Base-by-base conservation (phyloP, 805 yeast genomes). In the Metschnikowia corniflorae region DNA sequence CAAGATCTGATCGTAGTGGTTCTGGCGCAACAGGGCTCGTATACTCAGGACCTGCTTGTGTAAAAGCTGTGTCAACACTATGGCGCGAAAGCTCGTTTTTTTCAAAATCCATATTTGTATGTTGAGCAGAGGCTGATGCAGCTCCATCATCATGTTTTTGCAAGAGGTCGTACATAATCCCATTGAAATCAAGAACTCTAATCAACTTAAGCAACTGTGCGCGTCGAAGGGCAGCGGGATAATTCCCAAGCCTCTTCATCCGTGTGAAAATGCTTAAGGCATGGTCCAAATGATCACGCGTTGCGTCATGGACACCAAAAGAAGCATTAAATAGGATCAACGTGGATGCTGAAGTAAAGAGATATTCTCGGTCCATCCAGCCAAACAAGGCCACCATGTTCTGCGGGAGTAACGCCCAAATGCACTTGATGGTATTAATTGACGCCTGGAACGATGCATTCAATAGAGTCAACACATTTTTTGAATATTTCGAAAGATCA, bases 321-420 rank as follows among this genome's bases (percentile, higher is more conserved):
- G 93, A 81, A 1, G 87, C 80, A 54, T 81, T 84, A 56, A 82
- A 83, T 27, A 84, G 63, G 12, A 83, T 76, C 31, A 83, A 60
- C 0, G 93, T 83, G 5, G 85, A 82, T 3, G 89, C 78, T 0
- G 89, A 77, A 0, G 88, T 83, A 56, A 82, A 84, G 16, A 84
- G 62, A 53, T 84, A 84, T 51, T 84, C 94, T 49, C 94, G 68
- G 54, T 84, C 94, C 91, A 84, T 83, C 68, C 86, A 84, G 2
- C 94, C 93, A 61, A 84, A 84, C 29, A 83, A 58, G 0, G 94
- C 91, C n/a, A 84, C 80, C 87, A 82, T 81, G 46, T 82, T 82
- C 39, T 80, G 84, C 0, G 84, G 86, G 54, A 80, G 66, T 31
- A 84, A 62, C 0, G 82, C 79, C 91, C 91, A 83, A 3, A 84